Evolutionary conservation across 2,329 filamentous ascomycete genomes (phyloP).

Genomic region (Colletotrichum viniferum): DNA sequence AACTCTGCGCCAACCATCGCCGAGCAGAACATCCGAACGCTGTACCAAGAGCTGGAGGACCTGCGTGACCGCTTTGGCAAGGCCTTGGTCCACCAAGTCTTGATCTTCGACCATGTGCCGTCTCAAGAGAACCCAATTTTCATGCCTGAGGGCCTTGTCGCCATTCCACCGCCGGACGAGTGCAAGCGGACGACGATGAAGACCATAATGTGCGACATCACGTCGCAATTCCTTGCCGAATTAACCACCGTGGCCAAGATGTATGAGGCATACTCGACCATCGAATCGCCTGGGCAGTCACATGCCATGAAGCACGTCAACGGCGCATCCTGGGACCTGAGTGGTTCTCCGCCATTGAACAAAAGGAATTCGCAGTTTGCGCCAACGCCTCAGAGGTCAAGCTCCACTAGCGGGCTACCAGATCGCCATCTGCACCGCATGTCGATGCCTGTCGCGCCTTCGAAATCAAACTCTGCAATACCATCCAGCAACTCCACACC

Average conservation of each 20-base stretch:
- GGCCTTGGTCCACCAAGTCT: constrained; percentile 76
- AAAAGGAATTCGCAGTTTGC: constrained; percentile 63
- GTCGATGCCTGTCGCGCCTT: constrained; percentile 77
- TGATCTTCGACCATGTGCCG: constrained; percentile 77
- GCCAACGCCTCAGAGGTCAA: constrained; percentile 53
- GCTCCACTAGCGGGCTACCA: constrained; percentile 53
- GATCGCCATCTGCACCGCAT: constrained; percentile 73
- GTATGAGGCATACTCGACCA: constrained; percentile 72
- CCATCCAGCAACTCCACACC: constrained; percentile 51
- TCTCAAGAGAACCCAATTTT: constrained; percentile 53
- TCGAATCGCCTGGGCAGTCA: constrained; percentile 75
- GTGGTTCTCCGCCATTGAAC: constrained; percentile 40
- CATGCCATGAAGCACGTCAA: constrained; percentile 44
- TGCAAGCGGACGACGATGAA: constrained; percentile 82
- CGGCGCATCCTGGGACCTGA: constrained; percentile 44
- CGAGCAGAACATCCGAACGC: constrained; percentile 61
- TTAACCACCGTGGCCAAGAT: constrained; percentile 76
- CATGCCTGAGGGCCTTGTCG: constrained; percentile 70
- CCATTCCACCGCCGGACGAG: constrained; percentile 70
- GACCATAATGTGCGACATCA: constrained; percentile 80
- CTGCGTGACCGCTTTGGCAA: constrained; percentile 76
- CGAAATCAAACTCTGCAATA: constrained; percentile 45
- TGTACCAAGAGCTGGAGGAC: constrained; percentile 72
- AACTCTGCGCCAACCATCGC: constrained; percentile 53
- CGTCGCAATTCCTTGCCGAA: constrained; percentile 74